Percentiles rank a stretch among this genome's conserved stretches.
Conservation (phyloP, 2,329 filamentous ascomycete species). For the Trichothecium sympodiale region DNA sequence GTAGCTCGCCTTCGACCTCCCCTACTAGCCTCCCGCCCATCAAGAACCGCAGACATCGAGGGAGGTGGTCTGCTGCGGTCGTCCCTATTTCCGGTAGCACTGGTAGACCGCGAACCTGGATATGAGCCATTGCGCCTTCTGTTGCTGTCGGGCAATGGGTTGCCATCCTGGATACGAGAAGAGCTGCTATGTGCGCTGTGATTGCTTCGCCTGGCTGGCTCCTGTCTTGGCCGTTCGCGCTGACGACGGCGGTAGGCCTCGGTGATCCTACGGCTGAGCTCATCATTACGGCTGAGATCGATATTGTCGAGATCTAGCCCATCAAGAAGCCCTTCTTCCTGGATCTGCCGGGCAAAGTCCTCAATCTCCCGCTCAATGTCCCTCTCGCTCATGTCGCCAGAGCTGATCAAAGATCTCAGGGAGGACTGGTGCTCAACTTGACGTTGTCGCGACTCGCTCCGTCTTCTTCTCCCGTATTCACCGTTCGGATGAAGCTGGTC, state of each 20-base stretch:
- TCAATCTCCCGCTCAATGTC: conserved; percentile 83
- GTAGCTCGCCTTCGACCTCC: conserved; percentile 31
- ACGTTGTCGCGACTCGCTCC: conserved; percentile 37
- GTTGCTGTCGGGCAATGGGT: conserved; percentile 16
- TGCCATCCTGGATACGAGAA: conserved; percentile 16
- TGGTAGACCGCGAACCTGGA: conserved; percentile 34
- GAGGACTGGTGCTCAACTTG: conserved; percentile 85
- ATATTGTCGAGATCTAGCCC: conserved; percentile 84
- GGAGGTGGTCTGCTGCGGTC: conserved; percentile 40
- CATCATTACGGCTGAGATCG: conserved; percentile 73
- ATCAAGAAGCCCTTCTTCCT: conserved; percentile 77
- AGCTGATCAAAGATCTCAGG: conserved; percentile 71
- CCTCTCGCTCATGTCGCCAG: conserved; percentile 62
- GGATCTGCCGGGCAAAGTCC: conserved; percentile 79
- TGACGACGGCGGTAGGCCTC: conserved; percentile 77
- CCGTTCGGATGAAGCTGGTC: conserved; percentile 27
- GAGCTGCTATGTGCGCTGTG: conserved; percentile 20
- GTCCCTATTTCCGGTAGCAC: conserved; percentile 29
- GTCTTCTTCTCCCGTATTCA: conserved; percentile 19
- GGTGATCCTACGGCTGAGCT: conserved; percentile 81
- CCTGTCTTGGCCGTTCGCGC: conserved; percentile 43
- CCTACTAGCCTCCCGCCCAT: conserved; percentile 16
- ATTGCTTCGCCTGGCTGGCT: conserved; percentile 33
- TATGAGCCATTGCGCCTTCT: conserved; percentile 10
- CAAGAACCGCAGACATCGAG: conserved; percentile 16